Percentiles rank a stretch among this genome's conserved stretches.
phyloP scores from a whole-genome alignment of 768 basidiomycete species.

The Rhodocollybia butyracea region DNA sequence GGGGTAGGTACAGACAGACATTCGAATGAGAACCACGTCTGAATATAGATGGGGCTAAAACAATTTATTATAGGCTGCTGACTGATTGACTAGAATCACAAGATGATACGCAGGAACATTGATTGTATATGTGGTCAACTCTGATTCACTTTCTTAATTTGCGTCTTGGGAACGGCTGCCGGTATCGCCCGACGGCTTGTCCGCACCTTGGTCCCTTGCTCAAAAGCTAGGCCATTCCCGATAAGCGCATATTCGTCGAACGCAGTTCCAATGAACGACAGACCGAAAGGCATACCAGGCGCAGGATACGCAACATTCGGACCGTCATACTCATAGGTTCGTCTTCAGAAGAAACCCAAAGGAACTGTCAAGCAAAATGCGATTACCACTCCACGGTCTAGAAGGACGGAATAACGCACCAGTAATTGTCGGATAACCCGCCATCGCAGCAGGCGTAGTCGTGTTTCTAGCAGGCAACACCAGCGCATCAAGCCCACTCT shows the following conservation, averaged over 20 bases:
- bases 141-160: too few species aligned
- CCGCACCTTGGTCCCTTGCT: slow-evolving; percentile 57
- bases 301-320: slow-evolving; percentile 43
- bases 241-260: slow-evolving; percentile 59
- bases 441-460: slow-evolving; percentile 47
- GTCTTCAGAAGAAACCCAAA: slow-evolving; percentile 52
- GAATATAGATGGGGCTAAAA: too few species aligned
- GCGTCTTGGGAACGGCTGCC: slow-evolving; percentile 56
- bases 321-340: slow-evolving; percentile 35
- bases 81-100: too few species aligned
- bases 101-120: too few species aligned
- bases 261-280: slow-evolving; percentile 60
- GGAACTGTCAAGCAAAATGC: slow-evolving; percentile 42
- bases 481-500: slow-evolving; percentile 47
- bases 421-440: slow-evolving; percentile 65
- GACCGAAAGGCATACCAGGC: slow-evolving; percentile 58
- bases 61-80: too few species aligned
- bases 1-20: too few species aligned
- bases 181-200: slow-evolving; percentile 44
- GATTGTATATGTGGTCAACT: too few species aligned
- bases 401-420: too few species aligned
- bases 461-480: slow-evolving; percentile 44
- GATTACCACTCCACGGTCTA: too few species aligned
- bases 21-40: too few species aligned
- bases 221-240: slow-evolving; percentile 59